Evolutionary conservation across 306 rosid species (phyloP).

Genomic region (Citrullus amarus): DNA sequence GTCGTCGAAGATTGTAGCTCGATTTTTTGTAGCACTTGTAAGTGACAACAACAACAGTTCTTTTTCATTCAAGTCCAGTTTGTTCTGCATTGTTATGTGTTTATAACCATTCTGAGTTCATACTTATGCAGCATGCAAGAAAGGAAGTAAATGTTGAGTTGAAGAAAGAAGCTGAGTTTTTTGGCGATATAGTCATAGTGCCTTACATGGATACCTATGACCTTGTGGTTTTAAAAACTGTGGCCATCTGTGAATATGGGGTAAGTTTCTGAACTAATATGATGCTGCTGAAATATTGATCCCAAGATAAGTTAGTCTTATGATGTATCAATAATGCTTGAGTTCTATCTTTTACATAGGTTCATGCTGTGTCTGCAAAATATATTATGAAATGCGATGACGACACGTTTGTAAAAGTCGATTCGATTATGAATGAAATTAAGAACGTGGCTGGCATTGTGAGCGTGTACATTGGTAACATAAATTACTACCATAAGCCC

Average conservation of each 20-base stretch:
- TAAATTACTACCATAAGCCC: constrained; percentile 79
- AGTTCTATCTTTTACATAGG: constrained; percentile 36
- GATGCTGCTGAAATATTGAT: background rate
- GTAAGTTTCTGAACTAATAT: constrained; percentile 32
- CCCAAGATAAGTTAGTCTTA: background rate
- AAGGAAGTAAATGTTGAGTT: constrained; percentile 60
- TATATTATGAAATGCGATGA: constrained; percentile 95
- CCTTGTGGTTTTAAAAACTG: constrained; percentile 89
- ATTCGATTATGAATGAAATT: constrained; percentile 40
- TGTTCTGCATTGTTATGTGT: background rate
- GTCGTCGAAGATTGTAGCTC: constrained; percentile 71
- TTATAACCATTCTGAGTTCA: constrained; percentile 10
- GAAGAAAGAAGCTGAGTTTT: constrained; percentile 83
- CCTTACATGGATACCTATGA: constrained; percentile 97
- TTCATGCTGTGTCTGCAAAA: constrained; percentile 47
- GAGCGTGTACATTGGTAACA: constrained; percentile 85
- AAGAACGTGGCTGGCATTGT: constrained; percentile 27
- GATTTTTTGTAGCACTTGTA: constrained; percentile 96
- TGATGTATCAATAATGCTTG: background rate
- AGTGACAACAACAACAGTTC: background rate
- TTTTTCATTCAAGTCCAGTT: background rate
- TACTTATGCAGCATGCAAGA: constrained; percentile 50
- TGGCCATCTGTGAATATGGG: constrained; percentile 93
- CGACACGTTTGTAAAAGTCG: constrained; percentile 83
- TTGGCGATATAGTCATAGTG: constrained; percentile 84